phyloP scores from a whole-genome alignment of 129 eudicot species.

The Cynara cardunculus region DNA sequence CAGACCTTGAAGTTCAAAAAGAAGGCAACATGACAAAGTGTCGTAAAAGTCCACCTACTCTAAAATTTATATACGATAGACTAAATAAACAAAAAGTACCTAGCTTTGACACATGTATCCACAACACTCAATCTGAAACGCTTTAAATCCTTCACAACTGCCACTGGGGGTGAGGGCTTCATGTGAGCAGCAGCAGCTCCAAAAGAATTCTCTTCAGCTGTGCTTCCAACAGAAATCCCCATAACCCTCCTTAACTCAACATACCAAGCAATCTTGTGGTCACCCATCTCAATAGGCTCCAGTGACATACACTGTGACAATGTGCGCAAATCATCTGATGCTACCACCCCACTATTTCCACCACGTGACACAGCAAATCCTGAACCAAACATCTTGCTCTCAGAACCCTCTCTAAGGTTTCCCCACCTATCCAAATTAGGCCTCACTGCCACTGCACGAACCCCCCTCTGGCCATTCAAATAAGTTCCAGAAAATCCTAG shows the following conservation, averaged over 20 bases:
- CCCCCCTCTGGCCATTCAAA: slow-evolving; percentile 60
- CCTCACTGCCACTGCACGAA: slow-evolving; percentile 27
- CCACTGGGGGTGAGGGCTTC: slow-evolving; percentile 39
- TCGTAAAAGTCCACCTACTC: neutral
- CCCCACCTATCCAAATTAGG: slow-evolving; percentile 51
- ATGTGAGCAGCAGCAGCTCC: slow-evolving; percentile 41
- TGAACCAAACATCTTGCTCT: slow-evolving; percentile 47
- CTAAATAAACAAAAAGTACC: slow-evolving; percentile 39
- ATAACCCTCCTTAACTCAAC: slow-evolving; percentile 62
- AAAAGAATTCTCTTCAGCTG: slow-evolving; percentile 51
- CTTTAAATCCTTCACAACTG: slow-evolving; percentile 57
- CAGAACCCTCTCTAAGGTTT: slow-evolving; percentile 62
- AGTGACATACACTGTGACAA: slow-evolving; percentile 52
- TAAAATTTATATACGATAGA: neutral
- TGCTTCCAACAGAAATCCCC: slow-evolving; percentile 39
- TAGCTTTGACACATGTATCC: slow-evolving; percentile 62
- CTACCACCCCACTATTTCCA: slow-evolving; percentile 25
- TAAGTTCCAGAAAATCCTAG: slow-evolving; percentile 46
- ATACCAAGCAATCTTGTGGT: slow-evolving; percentile 34
- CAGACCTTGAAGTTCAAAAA: neutral
- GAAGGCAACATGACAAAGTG: neutral
- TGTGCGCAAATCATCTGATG: slow-evolving; percentile 34
- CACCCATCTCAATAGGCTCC: slow-evolving; percentile 57
- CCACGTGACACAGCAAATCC: slow-evolving; percentile 47
- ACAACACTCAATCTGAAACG: slow-evolving; percentile 44